Evolutionary conservation across 192 early-diverging fungal species (phyloP), one percentile per base, ranked within the genome.

Genomic region (Entophlyctis luteolus): DNA sequence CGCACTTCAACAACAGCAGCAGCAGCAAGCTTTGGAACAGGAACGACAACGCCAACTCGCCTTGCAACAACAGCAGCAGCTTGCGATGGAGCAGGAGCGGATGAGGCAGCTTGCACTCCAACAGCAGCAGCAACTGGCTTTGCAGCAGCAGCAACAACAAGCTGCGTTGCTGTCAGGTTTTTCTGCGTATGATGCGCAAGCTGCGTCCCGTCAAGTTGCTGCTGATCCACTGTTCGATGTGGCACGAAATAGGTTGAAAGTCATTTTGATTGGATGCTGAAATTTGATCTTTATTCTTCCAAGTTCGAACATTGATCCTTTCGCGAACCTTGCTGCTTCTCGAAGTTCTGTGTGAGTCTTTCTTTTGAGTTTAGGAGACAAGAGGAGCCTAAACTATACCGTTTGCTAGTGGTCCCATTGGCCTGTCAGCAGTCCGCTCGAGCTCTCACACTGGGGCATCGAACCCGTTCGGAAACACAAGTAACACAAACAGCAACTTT

Each of bases 61-160:
- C 8, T 67, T 65, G 47, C 71, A 72, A 32, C 72, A 74, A 39
- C 79, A 81, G 50, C 75, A 77, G 49, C 72, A 73, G 57, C 29
- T 74, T 45, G 32, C 45, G n/a, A 65, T 67, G 45, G 72, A 79
- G 47, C 73, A 81, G 39, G 2, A 69, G 27, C 25, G 45, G 59
- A 65, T 67, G 36, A 55, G 67, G 36, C 68, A 75, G 62, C 14
- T 66, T 59, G 31, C 49, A 5, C 74, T 65, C 48, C 76, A 76
- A 46, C 65, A 67, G 71, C 71, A 67, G 39, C 71, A 68, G 42
- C 50, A 47, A 23, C 33, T 73, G 39, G 45, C 48, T 14, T 45
- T 55, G 42, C 77, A 79, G 55, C 70, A 72, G 63, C 38, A 59
- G 46, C 60, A 58, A 48, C 48, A 63, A 20, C 60, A 63, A 32